Evolutionary conservation across 306 rosid species (phyloP).

Genomic region (Quercus rubra): DNA sequence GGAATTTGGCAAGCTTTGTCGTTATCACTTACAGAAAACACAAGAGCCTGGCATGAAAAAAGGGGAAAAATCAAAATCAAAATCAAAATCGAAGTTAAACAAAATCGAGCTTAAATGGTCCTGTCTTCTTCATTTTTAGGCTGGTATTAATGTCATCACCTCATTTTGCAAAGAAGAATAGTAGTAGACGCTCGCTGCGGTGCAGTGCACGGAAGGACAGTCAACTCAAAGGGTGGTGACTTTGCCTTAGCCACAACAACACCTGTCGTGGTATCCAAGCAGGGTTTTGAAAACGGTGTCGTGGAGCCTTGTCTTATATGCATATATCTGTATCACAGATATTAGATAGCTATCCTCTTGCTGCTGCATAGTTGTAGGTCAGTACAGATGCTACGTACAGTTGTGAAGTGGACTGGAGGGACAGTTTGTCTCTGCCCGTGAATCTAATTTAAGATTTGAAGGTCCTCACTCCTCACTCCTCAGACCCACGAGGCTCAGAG

Average conservation of each 20-base stretch:
- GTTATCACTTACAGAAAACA: too few relatives aligned
- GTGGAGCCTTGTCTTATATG: slow-evolving; percentile 3
- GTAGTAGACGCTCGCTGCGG: background rate
- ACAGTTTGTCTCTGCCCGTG: slow-evolving; percentile 57
- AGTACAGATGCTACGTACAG: slow-evolving; percentile 46
- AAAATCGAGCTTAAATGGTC: too few relatives aligned
- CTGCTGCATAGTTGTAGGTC: slow-evolving; percentile 37
- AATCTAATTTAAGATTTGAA: slow-evolving; percentile 34
- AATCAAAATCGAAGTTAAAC: too few relatives aligned
- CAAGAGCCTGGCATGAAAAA: too few relatives aligned
- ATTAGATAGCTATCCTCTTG: slow-evolving; percentile 17
- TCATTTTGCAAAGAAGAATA: background rate
- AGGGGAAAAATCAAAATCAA: too few relatives aligned
- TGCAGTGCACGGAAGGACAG: background rate
- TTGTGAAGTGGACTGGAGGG: slow-evolving; percentile 75
- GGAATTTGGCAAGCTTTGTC: too few relatives aligned
- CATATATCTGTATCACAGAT: background rate
- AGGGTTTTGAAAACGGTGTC: slow-evolving; percentile 21
- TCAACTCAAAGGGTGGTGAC: background rate
- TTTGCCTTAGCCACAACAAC: background rate
- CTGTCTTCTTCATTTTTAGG: too few relatives aligned
- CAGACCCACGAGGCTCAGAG: background rate
- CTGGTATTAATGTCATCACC: too few relatives aligned
- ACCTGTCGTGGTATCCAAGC: background rate
- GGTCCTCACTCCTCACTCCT: background rate